Percentiles rank a stretch among this genome's conserved stretches.
phyloP scores from a whole-genome alignment of 2,329 filamentous ascomycete genomes.

The Aspergillus ochraceoroseus region DNA sequence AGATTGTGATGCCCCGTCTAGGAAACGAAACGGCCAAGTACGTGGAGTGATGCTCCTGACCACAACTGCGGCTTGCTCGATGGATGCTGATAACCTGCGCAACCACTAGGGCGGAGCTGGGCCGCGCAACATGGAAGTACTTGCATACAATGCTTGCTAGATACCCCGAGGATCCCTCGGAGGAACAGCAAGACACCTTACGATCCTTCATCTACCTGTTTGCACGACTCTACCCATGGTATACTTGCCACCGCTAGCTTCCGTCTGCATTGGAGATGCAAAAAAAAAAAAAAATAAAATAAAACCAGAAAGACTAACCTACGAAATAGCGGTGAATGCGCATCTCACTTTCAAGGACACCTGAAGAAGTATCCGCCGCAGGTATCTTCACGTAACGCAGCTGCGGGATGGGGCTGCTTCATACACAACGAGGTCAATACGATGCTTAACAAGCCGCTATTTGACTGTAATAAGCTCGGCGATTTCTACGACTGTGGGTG shows the following conservation, averaged over 20 bases:
- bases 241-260: constrained; percentile 15
- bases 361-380: constrained; percentile 61
- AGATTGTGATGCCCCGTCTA: constrained; percentile 45
- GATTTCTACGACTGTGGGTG: constrained; percentile 65
- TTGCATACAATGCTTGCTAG: constrained; percentile 63
- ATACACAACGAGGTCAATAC: constrained; percentile 64
- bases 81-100: constrained; percentile 3
- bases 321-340: constrained; percentile 56
- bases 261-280: no score
- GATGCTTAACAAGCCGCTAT: constrained; percentile 56
- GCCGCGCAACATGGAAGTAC: constrained; percentile 61
- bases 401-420: constrained; percentile 63
- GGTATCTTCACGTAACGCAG: constrained; percentile 56
- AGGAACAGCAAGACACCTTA: constrained; percentile 57
- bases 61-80: not conserved
- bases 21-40: constrained; percentile 49
- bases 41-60: constrained; percentile 13
- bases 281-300: no score
- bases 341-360: constrained; percentile 58
- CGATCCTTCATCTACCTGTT: constrained; percentile 60
- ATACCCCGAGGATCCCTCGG: constrained; percentile 59
- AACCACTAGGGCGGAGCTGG: constrained; percentile 53
- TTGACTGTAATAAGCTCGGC: constrained; percentile 61
- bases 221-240: constrained; percentile 61
- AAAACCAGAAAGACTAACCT: constrained; percentile 10